Base-by-base conservation (phyloP, 345 rosid species). In the Diplotaxis tenuifolia region DNA sequence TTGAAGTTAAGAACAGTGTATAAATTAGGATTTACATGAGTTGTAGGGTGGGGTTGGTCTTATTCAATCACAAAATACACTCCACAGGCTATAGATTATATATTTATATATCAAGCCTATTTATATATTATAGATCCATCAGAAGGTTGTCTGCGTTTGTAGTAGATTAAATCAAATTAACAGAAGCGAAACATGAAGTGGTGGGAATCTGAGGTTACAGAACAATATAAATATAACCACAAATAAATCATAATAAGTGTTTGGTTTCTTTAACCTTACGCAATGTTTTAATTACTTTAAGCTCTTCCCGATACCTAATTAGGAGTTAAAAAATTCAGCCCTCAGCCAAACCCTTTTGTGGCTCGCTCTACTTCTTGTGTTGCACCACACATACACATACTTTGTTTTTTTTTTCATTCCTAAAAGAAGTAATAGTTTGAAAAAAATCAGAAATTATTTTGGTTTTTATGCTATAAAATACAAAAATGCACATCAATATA, bases 221-320 rank as follows among this genome's bases (percentile, higher is more conserved):
- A 67, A 60, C 47, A 71, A 32, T 45, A 66, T 58, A 49, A 72
- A 34, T 49, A 60, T 59, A 53, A 52, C 18, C 62, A 78, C 52
- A 72, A 45, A 67, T 61, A 29, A 72, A 78, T 62, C 72, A 78
- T 63, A 61, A 31, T 19, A 72, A 58, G 57, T 60, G 57, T 71
- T 50, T 71, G 68, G 72, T 77, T 71, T 38, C 80, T 77, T 77
- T 78, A 67, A 54, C 61, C 67, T 31, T 78, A 78, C 73, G 70
- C 66, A 78, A 73, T 52, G 78, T 73, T 77, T 77, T 77, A 77
- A 71, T 77, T 60, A 78, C 66, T 42, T 67, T 62, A 61, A 67
- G 38, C 78, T 67, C 74, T 78, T 78, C 81, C 74, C 81, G 10
- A 78, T 62, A 73, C 77, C 75, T 71, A 77, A 77, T 71, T 71